Evolutionary conservation across 2,329 filamentous ascomycete genomes (phyloP), one percentile per base, ranked within the genome.

Genomic region (Aschersonia sp.): DNA sequence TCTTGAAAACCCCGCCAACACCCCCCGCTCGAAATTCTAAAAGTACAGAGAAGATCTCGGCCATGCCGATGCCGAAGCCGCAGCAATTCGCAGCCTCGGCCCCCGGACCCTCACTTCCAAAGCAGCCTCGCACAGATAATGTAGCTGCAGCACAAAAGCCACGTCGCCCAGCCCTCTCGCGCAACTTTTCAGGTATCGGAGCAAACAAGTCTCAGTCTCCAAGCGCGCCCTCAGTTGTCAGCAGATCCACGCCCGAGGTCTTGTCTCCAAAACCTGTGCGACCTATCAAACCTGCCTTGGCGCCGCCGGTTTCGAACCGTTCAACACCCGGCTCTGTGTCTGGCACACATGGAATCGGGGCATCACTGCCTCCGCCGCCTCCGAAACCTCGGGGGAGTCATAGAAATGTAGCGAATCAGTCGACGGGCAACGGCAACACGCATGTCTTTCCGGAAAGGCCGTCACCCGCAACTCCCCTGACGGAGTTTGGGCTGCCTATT

Each of bases 261-360:
- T 42, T 60, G n/a, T 62, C 61, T 4, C 60, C 60, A 5, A 61
- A 63, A 44, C 65, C 67, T 2, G 59, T 53, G 30, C 58, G 62
- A 30, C 49, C 59, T 7, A 49, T 56, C 8, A 63, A 58, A 40
- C 58, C 65, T 11, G 55, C 53, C 0, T 47, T 64, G 14, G 58
- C 58, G 10, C 40, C 11, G 10, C n/a, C 40, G 14, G 7, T n/a
- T 7, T 42, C 14, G 7, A 7, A 22, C 14, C 10, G 1, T n/a
- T 42, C 40, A 4, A 7, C 40, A 11, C 40, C 11, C 14, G 40
- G 14, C 35, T 37, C 35, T 37, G 35, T 9, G 8, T 37, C 12
- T 37, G 35, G 8, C 35, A 12, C 12, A 8, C 4, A 37, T 12
- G 8, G 12, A 5, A 37, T 9, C 8, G 35, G 12, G 12, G 35